Evolutionary conservation across 495 filamentous ascomycete species (phyloP), one percentile per base, ranked within the genome.

Genomic region (Lophiostoma macrostomum): DNA sequence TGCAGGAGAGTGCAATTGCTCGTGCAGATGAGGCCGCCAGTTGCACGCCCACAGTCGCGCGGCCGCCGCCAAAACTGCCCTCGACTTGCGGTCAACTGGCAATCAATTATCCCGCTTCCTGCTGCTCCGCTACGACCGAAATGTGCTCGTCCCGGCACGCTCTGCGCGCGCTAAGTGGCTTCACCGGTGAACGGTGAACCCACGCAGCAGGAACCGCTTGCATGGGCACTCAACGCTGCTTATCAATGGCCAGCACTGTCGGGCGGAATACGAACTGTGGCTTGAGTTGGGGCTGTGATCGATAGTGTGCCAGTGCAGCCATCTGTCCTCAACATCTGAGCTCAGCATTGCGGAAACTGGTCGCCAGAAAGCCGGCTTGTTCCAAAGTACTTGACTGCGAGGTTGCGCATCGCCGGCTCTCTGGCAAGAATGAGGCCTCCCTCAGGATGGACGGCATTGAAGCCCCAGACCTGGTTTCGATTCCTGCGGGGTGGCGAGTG

Each of bases 81-180:
- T 42, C 24, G 46, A 57, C 25, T 14, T 18, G 53, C 53, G 53
- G 53, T 57, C 51, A 53, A 37, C 7, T 13, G 19, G 36, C 18
- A 14, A 23, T n/a, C 20, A n/a, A n/a, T 44, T 16, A 31, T 36
- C 31, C 25, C 16, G 16, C 50, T 24, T n/a, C 23, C 12, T 14
- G 20, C 27, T 32, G 11, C 8, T 4, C 44, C 44, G 29, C 31
- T 48, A 5, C 44, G 30, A 6, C 44, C 29, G 18, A 48, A 48
- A 5, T 4, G 44, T 27, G 20, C 39, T 11, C 39, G 39, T 14
- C n/a, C 39, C 22, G n/a, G 25, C 39, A 7, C 19, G 7, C 14
- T 7, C 7, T 18, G 5, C 7, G 14, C 5, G 6, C 11, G 29
- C 8, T 43, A 31, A 20, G 39, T 39, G 45, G 22, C 8, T 4